Evolutionary conservation across 768 basidiomycete genomes (phyloP), one percentile per base, ranked within the genome.

Genomic region (Saitozyma podzolica): DNA sequence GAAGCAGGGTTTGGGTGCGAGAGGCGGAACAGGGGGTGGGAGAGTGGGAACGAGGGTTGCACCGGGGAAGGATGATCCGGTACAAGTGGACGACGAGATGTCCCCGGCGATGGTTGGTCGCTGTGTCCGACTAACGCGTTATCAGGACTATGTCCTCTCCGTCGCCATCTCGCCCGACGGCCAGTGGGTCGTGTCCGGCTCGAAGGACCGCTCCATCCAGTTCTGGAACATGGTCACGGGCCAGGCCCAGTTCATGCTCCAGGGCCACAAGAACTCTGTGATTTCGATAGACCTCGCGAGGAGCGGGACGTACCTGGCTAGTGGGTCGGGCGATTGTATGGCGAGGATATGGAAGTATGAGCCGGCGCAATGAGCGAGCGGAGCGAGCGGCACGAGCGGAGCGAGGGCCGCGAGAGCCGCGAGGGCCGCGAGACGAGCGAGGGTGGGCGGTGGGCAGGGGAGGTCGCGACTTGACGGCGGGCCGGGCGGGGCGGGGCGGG

Each of bases 111-210:
- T 19, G 19, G 14, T 10, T 58, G 14, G 17, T 5, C 13, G 48
- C 2, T 49, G n/a, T n/a, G n/a, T n/a, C n/a, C 45, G 48, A 14
- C 45, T 48, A 19, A 54, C 50, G 52, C 39, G 43, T 17, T 16
- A 2, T 42, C 68, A 87, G 86, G 88, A 89, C 76, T 89, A 88
- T 62, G 88, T 89, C 62, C 82, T 89, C 55, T 86, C 85, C 51
- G 87, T 88, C 51, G 87, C 86, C 17, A 90, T 93, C 53, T 92
- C 91, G 51, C 89, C 92, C 66, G 94, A 97, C 79, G 91, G 91
- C 5, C 87, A 90, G 67, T 89, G 92, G 90, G 89, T 98, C 69
- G 94, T 96, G 10, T 93, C 91, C 10, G 95, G 96, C 56, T 88
- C 87, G 42, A 97, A 97, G 81, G 96, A 99, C 78, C 89, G 96